Base-by-base conservation (phyloP, 2,329 filamentous ascomycete genomes). In the Lanzia echinophila region DNA sequence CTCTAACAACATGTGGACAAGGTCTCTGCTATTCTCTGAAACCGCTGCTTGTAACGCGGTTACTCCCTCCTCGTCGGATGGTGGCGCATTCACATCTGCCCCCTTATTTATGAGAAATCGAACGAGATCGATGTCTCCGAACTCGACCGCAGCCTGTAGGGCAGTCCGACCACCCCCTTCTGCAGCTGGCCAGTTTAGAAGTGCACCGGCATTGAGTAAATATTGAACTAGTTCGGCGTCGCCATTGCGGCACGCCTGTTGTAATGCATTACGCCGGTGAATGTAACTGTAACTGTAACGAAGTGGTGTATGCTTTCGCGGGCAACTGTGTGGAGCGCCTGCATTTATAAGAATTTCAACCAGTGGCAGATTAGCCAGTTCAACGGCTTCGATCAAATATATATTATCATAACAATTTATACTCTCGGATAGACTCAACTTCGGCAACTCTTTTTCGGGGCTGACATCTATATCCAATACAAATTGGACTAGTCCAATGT, bases 21-120 rank as follows among this genome's bases (percentile, higher is more conserved):
- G 49, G 28, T 55, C 50, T 2, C 17, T 52, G 17, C 50, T 24
- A 24, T 48, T 47, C 32, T 36, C 43, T 15, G 39, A 17, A 17
- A 47, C 50, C 38, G 54, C 56, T 34, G 42, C 47, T 54, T 58
- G 54, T 13, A 54, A 12, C 10, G 52, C 53, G 17, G 43, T 55
- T 12, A 39, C 47, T 46, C 53, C 50, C 43, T 13, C 5, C 12
- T 20, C 11, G 2, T 5, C 15, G 3, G 28, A 12, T 22, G 55
- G 13, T n/a, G 28, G 31, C 19, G 46, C 54, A 41, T 59, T 55
- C 28, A 59, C 47, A 41, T 51, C 31, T 3, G 54, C 54, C n/a
- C 56, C 56, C 6, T 36, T 34, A 34, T 51, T 33, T 22, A 58
- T 50, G 12, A 58, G 41, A 8, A 56, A 44, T 32, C 52, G 31